Conservation (phyloP, 2,329 filamentous ascomycete genomes). For the Pestalotiopsis sp. region DNA sequence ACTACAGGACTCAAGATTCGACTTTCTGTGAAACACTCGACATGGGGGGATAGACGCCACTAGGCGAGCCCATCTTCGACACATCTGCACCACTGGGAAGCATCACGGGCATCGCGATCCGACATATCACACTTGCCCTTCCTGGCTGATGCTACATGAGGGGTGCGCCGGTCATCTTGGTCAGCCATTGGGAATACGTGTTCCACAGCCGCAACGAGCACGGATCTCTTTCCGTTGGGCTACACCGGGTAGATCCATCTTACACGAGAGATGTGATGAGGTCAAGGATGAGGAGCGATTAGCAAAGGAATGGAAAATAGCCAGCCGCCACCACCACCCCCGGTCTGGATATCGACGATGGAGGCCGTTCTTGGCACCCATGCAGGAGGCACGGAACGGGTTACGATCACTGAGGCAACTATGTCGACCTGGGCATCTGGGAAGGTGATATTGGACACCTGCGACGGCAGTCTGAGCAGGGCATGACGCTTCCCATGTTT, state of each 20-base stretch:
- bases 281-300: background rate
- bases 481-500: background rate
- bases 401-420: background rate
- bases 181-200: background rate
- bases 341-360: background rate
- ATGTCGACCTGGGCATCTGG: background rate
- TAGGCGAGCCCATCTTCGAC: background rate
- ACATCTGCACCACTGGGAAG: background rate
- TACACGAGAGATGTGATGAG: background rate
- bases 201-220: background rate
- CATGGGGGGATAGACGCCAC: slow-evolving; percentile 5
- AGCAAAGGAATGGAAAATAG: background rate
- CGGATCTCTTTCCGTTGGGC: slow-evolving; percentile 2
- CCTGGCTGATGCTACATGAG: slow-evolving; percentile 3
- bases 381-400: background rate
- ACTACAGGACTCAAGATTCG: background rate
- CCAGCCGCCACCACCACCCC: background rate
- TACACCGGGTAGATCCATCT: background rate
- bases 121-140: slow-evolving; percentile 12
- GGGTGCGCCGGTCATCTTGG: background rate
- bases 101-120: slow-evolving; percentile 6
- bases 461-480: background rate
- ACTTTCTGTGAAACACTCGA: background rate
- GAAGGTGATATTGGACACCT: background rate
- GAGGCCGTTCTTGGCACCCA: background rate